Evolutionary conservation across 441 rosid species (phyloP).

Genomic region (Mallotus repandus): DNA sequence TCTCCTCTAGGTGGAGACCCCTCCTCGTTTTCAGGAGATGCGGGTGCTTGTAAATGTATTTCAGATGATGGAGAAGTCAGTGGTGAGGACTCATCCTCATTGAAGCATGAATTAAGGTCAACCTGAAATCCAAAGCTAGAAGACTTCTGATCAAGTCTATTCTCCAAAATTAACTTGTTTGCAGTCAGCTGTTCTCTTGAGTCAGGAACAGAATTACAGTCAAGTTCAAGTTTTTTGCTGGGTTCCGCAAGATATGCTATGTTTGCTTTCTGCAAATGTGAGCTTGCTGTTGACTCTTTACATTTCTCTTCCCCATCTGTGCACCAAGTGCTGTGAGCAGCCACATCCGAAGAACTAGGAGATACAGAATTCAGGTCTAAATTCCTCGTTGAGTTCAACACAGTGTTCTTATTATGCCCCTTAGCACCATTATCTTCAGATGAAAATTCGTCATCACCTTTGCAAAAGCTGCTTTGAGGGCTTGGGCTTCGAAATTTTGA

Average conservation of each 20-base stretch:
- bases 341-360: conserved; percentile 22
- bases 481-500: conserved; percentile 12
- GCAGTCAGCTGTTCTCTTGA: conserved; percentile 16
- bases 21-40: conserved; percentile 46
- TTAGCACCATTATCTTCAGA: conserved; percentile 3
- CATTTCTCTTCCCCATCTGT: conserved; percentile 19
- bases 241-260: neutral
- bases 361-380: conserved; percentile 20
- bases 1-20: conserved; percentile 37
- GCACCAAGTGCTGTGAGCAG: conserved; percentile 8
- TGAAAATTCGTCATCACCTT: conserved; percentile 17
- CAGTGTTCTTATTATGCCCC: conserved; percentile 7
- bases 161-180: conserved; percentile 20
- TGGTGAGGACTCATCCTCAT: conserved; percentile 30
- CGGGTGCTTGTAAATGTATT: conserved; percentile 40
- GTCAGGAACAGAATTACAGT: conserved; percentile 26
- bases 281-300: conserved; percentile 1
- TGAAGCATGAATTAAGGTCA: conserved; percentile 40
- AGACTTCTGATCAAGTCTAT: conserved; percentile 13
- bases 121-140: conserved; percentile 22
- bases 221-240: conserved; percentile 23
- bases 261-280: neutral
- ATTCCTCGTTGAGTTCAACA: conserved; percentile 8
- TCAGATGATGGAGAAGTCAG: conserved; percentile 17
- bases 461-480: conserved; percentile 13